Evolutionary conservation across 2,329 filamentous ascomycete species (phyloP), one percentile per base, ranked within the genome.

Genomic region (Cryphonectria nitschkei): DNA sequence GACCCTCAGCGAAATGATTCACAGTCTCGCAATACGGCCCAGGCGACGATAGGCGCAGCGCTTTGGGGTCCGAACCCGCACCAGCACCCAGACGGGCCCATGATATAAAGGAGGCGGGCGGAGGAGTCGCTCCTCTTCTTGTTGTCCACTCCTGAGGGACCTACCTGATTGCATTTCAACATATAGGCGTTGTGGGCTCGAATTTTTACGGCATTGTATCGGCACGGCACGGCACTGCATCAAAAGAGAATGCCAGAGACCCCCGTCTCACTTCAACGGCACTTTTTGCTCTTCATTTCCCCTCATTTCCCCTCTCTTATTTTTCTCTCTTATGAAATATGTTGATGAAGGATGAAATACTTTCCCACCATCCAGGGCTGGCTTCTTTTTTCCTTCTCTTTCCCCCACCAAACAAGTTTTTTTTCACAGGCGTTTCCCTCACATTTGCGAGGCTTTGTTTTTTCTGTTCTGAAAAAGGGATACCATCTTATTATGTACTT

Each of bases 1-100:
- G 19, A 14, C n/a, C n/a, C 62, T 14, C 56, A 50, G 52, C 58
- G 16, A n/a, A 56, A 66, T 14, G 39, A 22, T 37, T 16, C 32
- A 50, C 68, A 52, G 68, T 50, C 74, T n/a, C 74, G 78, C 43
- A 76, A 75, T 62, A 75, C 77, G 32, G 78, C 78, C 62, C 79
- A 80, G 73, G 70, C 78, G 58, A 76, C 70, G 26, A 71, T 80
- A 19, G 79, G 78, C 8, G 77, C 78, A 61, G 79, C 79, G 34
- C 69, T 81, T 7, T 81, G 79, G 79, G 79, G 79, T 43, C 34
- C 43, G 16, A 72, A 72, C 39, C 67, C 69, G 11, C 69, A 72
- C 41, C 72, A 73, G 13, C 69, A 71, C 14, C 69, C 63, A 1
- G 34, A 22, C 54, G 72, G 72, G 29, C 60, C 64, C 13, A 69